Evolutionary conservation across 129 eudicot genomes (phyloP), one percentile per base, ranked within the genome.

Genomic region (Calendula officinalis): DNA sequence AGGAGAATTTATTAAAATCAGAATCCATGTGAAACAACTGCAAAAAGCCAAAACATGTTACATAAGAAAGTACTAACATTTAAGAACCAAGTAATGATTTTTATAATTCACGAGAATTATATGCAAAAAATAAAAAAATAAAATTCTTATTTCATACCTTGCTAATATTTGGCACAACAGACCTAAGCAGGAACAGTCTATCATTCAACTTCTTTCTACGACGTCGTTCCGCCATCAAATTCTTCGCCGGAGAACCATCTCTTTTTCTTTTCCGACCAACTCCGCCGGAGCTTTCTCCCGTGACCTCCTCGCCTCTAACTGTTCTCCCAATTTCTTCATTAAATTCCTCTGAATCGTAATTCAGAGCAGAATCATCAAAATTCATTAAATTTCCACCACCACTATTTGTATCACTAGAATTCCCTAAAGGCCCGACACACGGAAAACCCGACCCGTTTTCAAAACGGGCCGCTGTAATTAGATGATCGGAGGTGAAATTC

Each of bases 151-250:
- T 36, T 38, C 50, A 56, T 57, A 90, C 97, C 97, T 90, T 90
- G 73, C 87, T 83, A 50, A 90, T 90, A 57, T 82, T 90, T 9
- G 97, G 95, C 8, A 90, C 97, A 47, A 90, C 82, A 66, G 95
- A 82, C 83, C 97, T 72, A 50, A 90, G 81, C 82, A 80, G 68
- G 78, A 81, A 80, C 11, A 90, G 87, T 69, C 89, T 77, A 60
- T 86, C 97, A 68, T 84, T 90, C 77, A 90, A 83, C 87, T 84
- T 90, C 89, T 79, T 75, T 66, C 97, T 63, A 11, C 97, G 77
- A 1, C 92, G 80, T 42, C 92, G 42, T 66, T 90, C 97, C 4
- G 97, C 91, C 97, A 83, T 79, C 81, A 90, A 67, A 67, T 90
- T 90, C 86, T 86, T 90, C 3, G 97, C 95, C 34, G 95, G 95